These are phyloP conservation scores for Canavalia gladiata DNA, from an alignment of 306 rosid genomes.

Conservation along the genomic window DNA sequence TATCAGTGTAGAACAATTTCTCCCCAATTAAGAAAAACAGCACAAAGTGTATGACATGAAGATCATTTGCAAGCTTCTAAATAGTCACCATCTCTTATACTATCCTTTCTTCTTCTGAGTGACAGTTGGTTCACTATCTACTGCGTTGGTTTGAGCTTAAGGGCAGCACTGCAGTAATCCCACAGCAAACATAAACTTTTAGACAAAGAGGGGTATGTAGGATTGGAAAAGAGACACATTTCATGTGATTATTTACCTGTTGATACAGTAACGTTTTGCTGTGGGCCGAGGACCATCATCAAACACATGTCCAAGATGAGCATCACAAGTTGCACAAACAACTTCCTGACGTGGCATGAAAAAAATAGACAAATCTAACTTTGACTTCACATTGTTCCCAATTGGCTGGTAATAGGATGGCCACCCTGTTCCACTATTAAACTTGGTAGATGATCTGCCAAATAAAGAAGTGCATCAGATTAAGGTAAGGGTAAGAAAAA, in stretches of 20 bases:
- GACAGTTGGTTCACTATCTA: slow-evolving; percentile 18
- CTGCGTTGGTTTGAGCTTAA: slow-evolving; percentile 67
- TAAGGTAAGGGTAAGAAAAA: neutral
- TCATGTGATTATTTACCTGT: slow-evolving; percentile 62
- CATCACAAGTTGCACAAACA: slow-evolving; percentile 81
- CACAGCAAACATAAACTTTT: slow-evolving; percentile 40
- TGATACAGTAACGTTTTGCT: slow-evolving; percentile 89
- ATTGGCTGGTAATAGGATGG: slow-evolving; percentile 90
- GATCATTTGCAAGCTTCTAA: slow-evolving; percentile 49
- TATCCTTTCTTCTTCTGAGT: slow-evolving; percentile 34
- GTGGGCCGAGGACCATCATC: slow-evolving; percentile 98
- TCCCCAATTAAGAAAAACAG: slow-evolving; percentile 14
- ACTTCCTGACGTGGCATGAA: slow-evolving; percentile 98
- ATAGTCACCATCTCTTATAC: neutral
- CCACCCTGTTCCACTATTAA: slow-evolving; percentile 98
- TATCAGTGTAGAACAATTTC: neutral
- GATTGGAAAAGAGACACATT: neutral
- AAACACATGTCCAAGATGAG: slow-evolving; percentile 96
- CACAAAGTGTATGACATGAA: slow-evolving; percentile 10
- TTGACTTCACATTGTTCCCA: slow-evolving; percentile 80
- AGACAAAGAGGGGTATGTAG: neutral
- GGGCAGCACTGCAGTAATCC: slow-evolving; percentile 69
- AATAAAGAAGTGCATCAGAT: neutral
- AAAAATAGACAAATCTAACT: slow-evolving; percentile 82
- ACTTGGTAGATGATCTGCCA: slow-evolving; percentile 88